A percentile compares a stretch with the other conserved stretches of the same genome.
These are phyloP conservation scores for Penicillium oxalicum DNA, from an alignment of 2,329 filamentous ascomycete genomes.

Conservation along the genomic window DNA sequence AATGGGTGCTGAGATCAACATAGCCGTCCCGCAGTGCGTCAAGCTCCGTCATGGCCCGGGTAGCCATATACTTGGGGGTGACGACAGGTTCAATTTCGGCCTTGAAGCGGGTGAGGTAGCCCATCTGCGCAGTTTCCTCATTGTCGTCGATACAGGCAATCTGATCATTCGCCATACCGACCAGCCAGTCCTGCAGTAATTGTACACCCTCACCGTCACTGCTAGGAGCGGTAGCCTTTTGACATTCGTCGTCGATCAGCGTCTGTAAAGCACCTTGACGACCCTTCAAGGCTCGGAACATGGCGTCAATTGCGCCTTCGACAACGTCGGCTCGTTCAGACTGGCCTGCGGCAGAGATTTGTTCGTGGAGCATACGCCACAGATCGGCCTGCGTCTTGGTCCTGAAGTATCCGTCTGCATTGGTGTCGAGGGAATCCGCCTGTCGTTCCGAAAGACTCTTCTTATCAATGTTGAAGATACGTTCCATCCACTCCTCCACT, in stretches of 20 bases:
- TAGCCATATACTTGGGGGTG: constrained; percentile 67
- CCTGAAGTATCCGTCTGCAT: constrained; percentile 84
- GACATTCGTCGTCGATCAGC: constrained; percentile 79
- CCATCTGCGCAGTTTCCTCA: constrained; percentile 65
- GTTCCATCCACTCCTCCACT: constrained; percentile 95
- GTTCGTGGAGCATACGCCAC: constrained; percentile 96
- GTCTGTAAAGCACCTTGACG: constrained; percentile 82
- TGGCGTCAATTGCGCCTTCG: constrained; percentile 91
- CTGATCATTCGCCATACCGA: constrained; percentile 96
- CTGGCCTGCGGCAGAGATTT: constrained; percentile 76
- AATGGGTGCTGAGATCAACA: constrained; percentile 90
- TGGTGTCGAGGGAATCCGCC: constrained; percentile 74
- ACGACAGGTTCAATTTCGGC: constrained; percentile 77
- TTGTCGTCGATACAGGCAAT: constrained; percentile 95
- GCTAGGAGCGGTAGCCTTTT: constrained; percentile 58
- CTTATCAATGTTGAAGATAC: constrained; percentile 77
- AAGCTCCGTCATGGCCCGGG: constrained; percentile 67
- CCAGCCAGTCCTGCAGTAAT: constrained; percentile 76
- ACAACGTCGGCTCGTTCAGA: constrained; percentile 84
- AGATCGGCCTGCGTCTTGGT: constrained; percentile 89
- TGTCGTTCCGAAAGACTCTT: constrained; percentile 74
- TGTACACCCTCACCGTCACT: constrained; percentile 64
- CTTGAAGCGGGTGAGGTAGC: constrained; percentile 81
- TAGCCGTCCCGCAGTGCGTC: constrained; percentile 78
- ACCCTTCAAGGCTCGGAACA: constrained; percentile 78